Percentiles rank a stretch among this genome's conserved stretches.
Evolutionary conservation across 2,329 filamentous ascomycete genomes (phyloP).

Genomic region (Tolypocladium guangdongense): DNA sequence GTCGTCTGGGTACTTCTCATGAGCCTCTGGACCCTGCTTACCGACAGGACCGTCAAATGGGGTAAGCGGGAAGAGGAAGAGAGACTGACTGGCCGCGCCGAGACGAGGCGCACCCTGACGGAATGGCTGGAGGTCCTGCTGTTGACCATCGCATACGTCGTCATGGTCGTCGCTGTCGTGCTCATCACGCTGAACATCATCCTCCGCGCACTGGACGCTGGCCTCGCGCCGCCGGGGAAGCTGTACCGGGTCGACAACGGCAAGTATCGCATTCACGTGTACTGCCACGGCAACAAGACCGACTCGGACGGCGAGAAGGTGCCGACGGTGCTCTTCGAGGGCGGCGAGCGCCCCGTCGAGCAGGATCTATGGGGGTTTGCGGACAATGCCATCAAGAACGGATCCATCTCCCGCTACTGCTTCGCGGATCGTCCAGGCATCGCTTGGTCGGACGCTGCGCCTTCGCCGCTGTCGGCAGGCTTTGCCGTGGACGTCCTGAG

Average conservation of each 20-base stretch:
- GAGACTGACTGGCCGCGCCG: slow-evolving; percentile 76
- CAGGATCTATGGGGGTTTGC: slow-evolving; percentile 71
- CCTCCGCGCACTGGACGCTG: slow-evolving; percentile 68
- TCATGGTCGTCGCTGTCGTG: slow-evolving; percentile 58
- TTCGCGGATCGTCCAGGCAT: slow-evolving; percentile 90
- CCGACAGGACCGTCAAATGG: slow-evolving; percentile 77
- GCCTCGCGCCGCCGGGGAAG: slow-evolving; percentile 61
- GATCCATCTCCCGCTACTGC: slow-evolving; percentile 80
- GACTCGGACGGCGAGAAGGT: slow-evolving; percentile 38
- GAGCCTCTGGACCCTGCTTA: slow-evolving; percentile 65
- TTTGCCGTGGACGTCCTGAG: slow-evolving; percentile 86
- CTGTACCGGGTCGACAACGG: slow-evolving; percentile 70
- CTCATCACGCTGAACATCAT: slow-evolving; percentile 72
- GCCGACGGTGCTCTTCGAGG: slow-evolving; percentile 82
- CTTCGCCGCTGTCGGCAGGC: slow-evolving; percentile 83
- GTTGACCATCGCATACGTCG: slow-evolving; percentile 58
- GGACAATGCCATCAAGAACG: slow-evolving; percentile 62
- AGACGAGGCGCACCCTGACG: slow-evolving; percentile 67
- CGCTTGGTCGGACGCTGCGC: slow-evolving; percentile 80
- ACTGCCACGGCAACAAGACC: slow-evolving; percentile 63
- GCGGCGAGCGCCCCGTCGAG: slow-evolving; percentile 70
- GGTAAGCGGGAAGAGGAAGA: slow-evolving; percentile 91
- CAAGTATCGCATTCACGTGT: slow-evolving; percentile 80
- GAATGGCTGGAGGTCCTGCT: slow-evolving; percentile 78
- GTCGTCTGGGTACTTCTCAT: slow-evolving; percentile 74